These are phyloP conservation scores for Ogataea methanolica DNA, from an alignment of 805 yeast species.

Conservation along the genomic window DNA sequence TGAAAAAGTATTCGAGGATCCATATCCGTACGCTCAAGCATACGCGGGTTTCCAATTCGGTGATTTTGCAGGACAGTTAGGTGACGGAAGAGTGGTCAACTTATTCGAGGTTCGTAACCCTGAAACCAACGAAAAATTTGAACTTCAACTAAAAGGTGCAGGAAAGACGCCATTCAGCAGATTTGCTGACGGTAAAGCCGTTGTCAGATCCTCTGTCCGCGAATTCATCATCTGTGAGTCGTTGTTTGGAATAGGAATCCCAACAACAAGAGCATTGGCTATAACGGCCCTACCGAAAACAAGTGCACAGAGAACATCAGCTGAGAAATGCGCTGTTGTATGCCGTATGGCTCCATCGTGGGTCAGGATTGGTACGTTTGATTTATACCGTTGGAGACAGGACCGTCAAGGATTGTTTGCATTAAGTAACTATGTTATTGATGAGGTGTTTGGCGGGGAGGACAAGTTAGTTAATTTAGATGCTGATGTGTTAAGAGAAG, in stretches of 20 bases:
- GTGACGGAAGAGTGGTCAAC: constrained; percentile 89
- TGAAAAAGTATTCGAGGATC: constrained; percentile 32
- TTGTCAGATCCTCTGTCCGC: constrained; percentile 77
- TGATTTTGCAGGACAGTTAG: constrained; percentile 92
- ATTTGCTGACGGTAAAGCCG: constrained; percentile 97
- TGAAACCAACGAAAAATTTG: constrained; percentile 41
- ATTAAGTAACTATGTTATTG: constrained; percentile 69
- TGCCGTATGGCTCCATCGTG: constrained; percentile 80
- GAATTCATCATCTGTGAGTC: constrained; percentile 86
- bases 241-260: constrained; percentile 74
- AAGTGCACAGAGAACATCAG: constrained; percentile 63
- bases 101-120: constrained; percentile 63
- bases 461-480: constrained; percentile 24
- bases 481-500: constrained; percentile 27
- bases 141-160: constrained; percentile 84
- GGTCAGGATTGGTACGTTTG: constrained; percentile 88
- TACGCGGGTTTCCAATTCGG: constrained; percentile 98
- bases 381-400: constrained; percentile 68
- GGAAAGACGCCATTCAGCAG: constrained; percentile 91
- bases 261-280: constrained; percentile 80
- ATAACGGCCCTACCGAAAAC: constrained; percentile 70
- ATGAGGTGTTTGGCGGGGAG: constrained; percentile 49
- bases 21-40: constrained; percentile 80
- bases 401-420: constrained; percentile 58
- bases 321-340: constrained; percentile 82